Evolutionary conservation across 305 asterid species (phyloP).

Genomic region (Fraxinus paxiana): DNA sequence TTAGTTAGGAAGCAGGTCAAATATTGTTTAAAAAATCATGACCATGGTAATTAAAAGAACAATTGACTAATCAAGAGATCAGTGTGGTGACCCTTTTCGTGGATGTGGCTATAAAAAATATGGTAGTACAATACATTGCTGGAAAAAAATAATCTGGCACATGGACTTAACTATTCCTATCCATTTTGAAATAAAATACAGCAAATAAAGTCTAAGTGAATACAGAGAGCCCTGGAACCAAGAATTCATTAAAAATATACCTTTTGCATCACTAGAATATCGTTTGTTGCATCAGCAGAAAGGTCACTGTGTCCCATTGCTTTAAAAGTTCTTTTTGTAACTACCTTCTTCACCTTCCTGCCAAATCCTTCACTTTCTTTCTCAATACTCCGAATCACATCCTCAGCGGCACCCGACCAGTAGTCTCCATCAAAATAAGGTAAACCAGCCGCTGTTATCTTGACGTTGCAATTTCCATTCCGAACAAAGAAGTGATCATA

Average conservation of each 20-base stretch:
- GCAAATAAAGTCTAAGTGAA: background rate
- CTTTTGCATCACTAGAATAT: slow-evolving; percentile 60
- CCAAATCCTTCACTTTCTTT: slow-evolving; percentile 34
- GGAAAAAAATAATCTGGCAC: background rate
- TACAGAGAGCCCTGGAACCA: background rate
- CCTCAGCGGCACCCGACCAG: slow-evolving; percentile 64
- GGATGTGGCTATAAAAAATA: background rate
- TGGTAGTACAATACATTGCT: background rate
- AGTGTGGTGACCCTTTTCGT: background rate
- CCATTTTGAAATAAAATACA: background rate
- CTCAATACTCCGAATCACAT: slow-evolving; percentile 32
- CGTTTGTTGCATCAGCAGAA: slow-evolving; percentile 45
- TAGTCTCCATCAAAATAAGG: slow-evolving; percentile 74
- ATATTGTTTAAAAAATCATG: background rate
- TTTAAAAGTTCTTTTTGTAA: slow-evolving; percentile 50
- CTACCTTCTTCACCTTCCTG: slow-evolving; percentile 31
- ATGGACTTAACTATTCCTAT: background rate
- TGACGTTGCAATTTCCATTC: slow-evolving; percentile 41
- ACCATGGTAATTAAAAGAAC: background rate
- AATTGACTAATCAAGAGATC: background rate
- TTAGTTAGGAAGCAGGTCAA: background rate
- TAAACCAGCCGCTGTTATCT: slow-evolving; percentile 60
- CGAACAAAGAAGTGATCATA: slow-evolving; percentile 56
- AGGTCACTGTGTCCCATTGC: slow-evolving; percentile 51
- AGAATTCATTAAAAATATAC: slow-evolving; percentile 29